Evolutionary conservation across 306 rosid genomes (phyloP).

Genomic region (Dalbergia cochinchinensis): DNA sequence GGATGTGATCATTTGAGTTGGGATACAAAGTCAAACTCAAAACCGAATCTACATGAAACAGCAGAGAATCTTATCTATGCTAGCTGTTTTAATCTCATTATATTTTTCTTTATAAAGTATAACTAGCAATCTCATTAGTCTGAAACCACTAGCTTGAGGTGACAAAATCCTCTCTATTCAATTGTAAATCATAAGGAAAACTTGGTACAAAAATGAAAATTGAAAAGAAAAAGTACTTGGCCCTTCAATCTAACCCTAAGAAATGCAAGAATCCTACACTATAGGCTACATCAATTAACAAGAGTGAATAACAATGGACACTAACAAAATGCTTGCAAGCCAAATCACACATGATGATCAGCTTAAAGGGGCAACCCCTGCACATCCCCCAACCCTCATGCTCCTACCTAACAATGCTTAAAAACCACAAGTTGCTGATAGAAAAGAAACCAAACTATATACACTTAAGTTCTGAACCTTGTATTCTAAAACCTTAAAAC

Average conservation of each 20-base stretch:
- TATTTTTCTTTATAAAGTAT: neutral
- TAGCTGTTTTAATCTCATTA: no score
- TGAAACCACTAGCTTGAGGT: neutral
- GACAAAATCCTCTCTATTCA: neutral
- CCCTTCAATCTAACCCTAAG: neutral
- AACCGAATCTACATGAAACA: neutral
- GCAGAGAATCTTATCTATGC: neutral
- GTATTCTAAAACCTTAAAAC: no score
- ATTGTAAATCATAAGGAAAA: neutral
- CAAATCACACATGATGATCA: neutral
- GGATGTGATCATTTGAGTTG: neutral
- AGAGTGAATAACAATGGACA: neutral
- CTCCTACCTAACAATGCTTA: no score
- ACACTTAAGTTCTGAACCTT: neutral
- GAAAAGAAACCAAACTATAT: neutral
- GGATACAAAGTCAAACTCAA: neutral
- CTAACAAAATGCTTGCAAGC: neutral
- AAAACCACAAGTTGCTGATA: neutral
- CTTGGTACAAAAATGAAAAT: neutral
- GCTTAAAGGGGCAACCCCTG: neutral
- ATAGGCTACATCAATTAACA: neutral
- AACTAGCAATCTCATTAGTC: neutral
- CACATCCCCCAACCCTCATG: no score
- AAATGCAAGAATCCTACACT: neutral
- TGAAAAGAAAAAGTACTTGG: no score